A percentile compares a stretch with the other conserved stretches of the same genome.
These are phyloP conservation scores for Haberlea rhodopensis DNA, from an alignment of 257 asterid genomes.

Conservation along the genomic window DNA sequence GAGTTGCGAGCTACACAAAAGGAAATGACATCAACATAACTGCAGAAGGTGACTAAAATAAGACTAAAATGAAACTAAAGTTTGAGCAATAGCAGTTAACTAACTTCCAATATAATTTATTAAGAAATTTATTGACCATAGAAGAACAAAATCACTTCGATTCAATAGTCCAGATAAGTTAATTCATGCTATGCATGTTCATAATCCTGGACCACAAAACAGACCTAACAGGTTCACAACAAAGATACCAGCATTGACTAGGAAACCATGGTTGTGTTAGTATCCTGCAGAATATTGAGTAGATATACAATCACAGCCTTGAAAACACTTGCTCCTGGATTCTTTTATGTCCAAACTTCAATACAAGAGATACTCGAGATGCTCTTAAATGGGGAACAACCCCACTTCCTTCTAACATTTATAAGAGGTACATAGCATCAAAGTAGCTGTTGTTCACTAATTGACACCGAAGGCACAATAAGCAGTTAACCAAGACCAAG, in stretches of 20 bases:
- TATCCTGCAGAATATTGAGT: not conserved
- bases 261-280: not conserved
- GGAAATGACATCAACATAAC: too few relatives aligned
- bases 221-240: not conserved
- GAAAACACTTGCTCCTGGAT: not conserved
- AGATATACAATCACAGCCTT: not conserved
- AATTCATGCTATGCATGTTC: not conserved
- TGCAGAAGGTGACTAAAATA: too few relatives aligned
- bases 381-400: conserved; percentile 1
- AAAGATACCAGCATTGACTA: not conserved
- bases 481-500: not conserved
- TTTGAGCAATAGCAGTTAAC: too few relatives aligned
- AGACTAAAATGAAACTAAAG: too few relatives aligned
- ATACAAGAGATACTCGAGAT: too few relatives aligned
- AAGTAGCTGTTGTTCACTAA: conserved; percentile 1
- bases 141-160: not conserved
- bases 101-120: conserved; percentile 1
- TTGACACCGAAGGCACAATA: conserved; percentile 1
- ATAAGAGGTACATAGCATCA: not conserved
- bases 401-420: conserved; percentile 4
- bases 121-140: not conserved
- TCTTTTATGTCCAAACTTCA: too few relatives aligned
- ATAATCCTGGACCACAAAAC: not conserved
- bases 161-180: not conserved
- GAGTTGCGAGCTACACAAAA: too few relatives aligned